Base-by-base conservation (phyloP, 2,329 filamentous ascomycete species). In the Colletotrichum sp. region DNA sequence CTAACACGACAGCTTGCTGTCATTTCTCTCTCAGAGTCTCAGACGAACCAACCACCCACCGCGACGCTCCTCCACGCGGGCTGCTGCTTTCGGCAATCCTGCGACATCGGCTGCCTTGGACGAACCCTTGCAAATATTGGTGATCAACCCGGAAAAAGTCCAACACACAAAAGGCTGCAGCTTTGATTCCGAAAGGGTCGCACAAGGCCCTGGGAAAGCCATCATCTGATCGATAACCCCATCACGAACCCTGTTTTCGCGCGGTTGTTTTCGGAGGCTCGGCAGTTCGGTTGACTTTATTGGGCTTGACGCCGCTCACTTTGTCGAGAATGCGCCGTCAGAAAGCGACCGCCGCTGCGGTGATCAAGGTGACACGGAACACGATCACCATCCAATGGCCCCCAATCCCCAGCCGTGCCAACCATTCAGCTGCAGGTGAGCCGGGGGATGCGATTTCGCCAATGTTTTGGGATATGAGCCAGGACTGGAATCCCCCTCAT, bases 191-290 rank as follows among this genome's bases (percentile, higher is more conserved):
- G 32, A 59, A 64, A 67, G 49, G 49, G 64, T 67, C 39, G 52
- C 63, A 34, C 18, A 44, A 69, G 18, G 34, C 16, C 57, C 36
- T 62, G 36, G 70, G 28, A 76, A 75, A 59, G 12, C 65, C 49
- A 67, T 76, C 71, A 76, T 70, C 74, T 70, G 74, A 76, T 75
- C 59, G 39, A 66, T 62, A 72, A 76, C 59, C 66, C 71, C 71
- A 39, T 76, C n/a, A 60, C 49, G 52, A 74, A 74, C 75, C 75
- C 71, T 76, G 71, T 76, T 60, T 63, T 67, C 21, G 34, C 62
- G 72, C 72, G n/a, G 34, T n/a, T 26, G 21, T 26, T 9, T 24
- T 18, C 67, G 8, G 59, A 16, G 60, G 52, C 34, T 75, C 34
- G 71, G 63, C 63, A 63, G 30, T 39, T 68, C 30, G 68, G 72